Evolutionary conservation across 2,329 filamentous ascomycete species (phyloP).

Genomic region (Ampelomyces quisqualis): DNA sequence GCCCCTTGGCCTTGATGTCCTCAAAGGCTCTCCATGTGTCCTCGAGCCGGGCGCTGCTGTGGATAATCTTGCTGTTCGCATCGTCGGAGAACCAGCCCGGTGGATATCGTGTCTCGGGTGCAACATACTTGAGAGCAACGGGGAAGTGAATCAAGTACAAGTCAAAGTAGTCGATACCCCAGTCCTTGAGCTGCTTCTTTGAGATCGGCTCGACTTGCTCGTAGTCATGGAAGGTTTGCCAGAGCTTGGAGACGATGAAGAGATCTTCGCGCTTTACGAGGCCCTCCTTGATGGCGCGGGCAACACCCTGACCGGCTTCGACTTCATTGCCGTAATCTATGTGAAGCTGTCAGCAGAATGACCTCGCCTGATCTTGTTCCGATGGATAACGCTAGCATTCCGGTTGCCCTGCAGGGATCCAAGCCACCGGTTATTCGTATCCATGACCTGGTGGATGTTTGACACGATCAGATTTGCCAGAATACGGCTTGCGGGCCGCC

Average conservation of each 20-base stretch:
- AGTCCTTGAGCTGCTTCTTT: slow-evolving; percentile 55
- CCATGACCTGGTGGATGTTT: slow-evolving; percentile 7
- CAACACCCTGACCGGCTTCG: slow-evolving; percentile 40
- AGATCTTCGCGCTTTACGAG: slow-evolving; percentile 64
- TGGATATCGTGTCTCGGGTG: slow-evolving; percentile 39
- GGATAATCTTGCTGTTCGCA: slow-evolving; percentile 41
- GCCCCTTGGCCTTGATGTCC: slow-evolving; percentile 35
- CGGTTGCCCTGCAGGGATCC: slow-evolving; percentile 14
- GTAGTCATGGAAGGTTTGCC: slow-evolving; percentile 86
- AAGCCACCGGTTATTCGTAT: slow-evolving; percentile 27
- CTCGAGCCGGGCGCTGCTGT: slow-evolving; percentile 37
- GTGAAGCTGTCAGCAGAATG: slow-evolving; percentile 5
- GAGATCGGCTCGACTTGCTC: slow-evolving; percentile 74
- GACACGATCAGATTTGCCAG: slow-evolving; percentile 1
- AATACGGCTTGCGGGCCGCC: slow-evolving; percentile 5
- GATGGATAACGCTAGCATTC: slow-evolving; percentile 15
- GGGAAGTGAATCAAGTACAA: slow-evolving; percentile 81
- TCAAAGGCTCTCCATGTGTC: slow-evolving; percentile 48
- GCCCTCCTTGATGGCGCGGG: slow-evolving; percentile 43
- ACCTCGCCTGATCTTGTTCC: slow-evolving; percentile 6
- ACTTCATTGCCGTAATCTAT: slow-evolving; percentile 44
- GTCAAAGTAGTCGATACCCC: slow-evolving; percentile 44
- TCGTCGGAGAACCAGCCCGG: slow-evolving; percentile 41
- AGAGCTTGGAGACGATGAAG: slow-evolving; percentile 91
- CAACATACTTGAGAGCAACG: slow-evolving; percentile 66